A percentile compares a stretch with the other conserved stretches of the same genome.
These are phyloP conservation scores for Pseudopithomyces maydicus DNA, from an alignment of 2,329 filamentous ascomycete genomes.

Conservation along the genomic window DNA sequence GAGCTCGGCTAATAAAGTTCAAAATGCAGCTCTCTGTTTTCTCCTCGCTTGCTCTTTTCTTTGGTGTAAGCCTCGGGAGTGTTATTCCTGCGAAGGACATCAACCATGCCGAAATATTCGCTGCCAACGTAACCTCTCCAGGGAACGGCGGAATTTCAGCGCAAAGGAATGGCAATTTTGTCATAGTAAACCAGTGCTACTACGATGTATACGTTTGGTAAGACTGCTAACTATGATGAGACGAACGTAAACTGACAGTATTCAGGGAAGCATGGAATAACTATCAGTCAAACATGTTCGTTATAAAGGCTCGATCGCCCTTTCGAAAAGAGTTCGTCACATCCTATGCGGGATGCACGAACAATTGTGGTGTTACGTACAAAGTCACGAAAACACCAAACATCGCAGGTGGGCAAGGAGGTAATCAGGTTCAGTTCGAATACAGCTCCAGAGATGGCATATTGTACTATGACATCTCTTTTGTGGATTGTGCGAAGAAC, in stretches of 20 bases:
- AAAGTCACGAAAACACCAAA: conserved; percentile 11
- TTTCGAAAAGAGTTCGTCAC: background rate
- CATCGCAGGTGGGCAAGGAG: conserved; percentile 5
- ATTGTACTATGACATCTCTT: conserved; percentile 18
- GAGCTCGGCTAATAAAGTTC: no score
- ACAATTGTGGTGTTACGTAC: conserved; percentile 16
- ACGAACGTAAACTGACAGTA: background rate
- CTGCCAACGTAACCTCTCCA: background rate
- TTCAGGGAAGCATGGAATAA: background rate
- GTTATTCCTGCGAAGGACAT: conserved; percentile 2
- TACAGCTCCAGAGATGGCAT: conserved; percentile 3
- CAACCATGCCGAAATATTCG: background rate
- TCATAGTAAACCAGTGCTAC: conserved; percentile 13
- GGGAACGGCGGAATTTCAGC: background rate
- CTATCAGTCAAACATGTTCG: background rate
- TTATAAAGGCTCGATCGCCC: background rate
- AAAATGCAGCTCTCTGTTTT: background rate
- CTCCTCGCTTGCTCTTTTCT: background rate
- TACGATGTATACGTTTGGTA: conserved; percentile 15
- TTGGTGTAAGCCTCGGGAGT: background rate
- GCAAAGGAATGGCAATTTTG: conserved; percentile 4
- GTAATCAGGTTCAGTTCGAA: conserved; percentile 13
- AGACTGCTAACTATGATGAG: background rate
- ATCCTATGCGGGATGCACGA: background rate
- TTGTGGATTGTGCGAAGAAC: conserved; percentile 15